A percentile compares a stretch with the other conserved stretches of the same genome.
Conservation (phyloP, 2,329 filamentous ascomycete species). For the Clonostachys byssicola region DNA sequence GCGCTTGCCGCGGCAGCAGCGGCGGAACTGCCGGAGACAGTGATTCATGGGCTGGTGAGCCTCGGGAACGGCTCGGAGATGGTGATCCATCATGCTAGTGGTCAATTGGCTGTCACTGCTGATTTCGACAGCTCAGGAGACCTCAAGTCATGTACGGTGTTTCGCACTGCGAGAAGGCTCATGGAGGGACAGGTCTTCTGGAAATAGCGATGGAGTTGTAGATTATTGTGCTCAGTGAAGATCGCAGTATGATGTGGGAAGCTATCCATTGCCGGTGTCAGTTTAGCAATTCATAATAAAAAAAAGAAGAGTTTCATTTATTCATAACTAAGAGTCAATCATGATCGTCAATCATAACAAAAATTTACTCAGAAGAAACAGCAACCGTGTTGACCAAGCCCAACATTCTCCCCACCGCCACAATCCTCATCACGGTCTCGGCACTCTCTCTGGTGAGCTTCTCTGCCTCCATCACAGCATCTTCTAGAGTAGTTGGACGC, state of each 20-base stretch:
- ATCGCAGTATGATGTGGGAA: too few relatives aligned
- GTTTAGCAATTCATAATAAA: too few relatives aligned
- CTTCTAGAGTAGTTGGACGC: slow-evolving; percentile 20
- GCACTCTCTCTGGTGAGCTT: slow-evolving; percentile 21
- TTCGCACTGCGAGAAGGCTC: slow-evolving; percentile 38
- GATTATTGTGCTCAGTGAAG: too few relatives aligned
- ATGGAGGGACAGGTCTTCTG: slow-evolving; percentile 36
- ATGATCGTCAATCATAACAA: too few relatives aligned
- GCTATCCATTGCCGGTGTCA: too few relatives aligned
- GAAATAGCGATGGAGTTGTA: slow-evolving; percentile 5
- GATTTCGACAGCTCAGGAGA: slow-evolving; percentile 22
- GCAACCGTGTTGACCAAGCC: background rate
- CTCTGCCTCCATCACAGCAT: slow-evolving; percentile 21
- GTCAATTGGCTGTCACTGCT: slow-evolving; percentile 17
- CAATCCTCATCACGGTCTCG: slow-evolving; percentile 24
- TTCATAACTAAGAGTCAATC: too few relatives aligned
- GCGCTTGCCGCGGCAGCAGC: slow-evolving; percentile 45
- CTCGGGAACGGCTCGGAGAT: slow-evolving; percentile 18
- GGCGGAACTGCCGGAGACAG: slow-evolving; percentile 32
- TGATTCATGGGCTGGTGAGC: slow-evolving; percentile 21
- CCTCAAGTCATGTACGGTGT: slow-evolving; percentile 33
- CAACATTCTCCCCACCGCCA: slow-evolving; percentile 20
- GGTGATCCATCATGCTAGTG: slow-evolving; percentile 41
- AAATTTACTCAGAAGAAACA: too few relatives aligned
- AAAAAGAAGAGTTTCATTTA: too few relatives aligned